Percentiles rank a stretch among this genome's conserved stretches.
These are phyloP conservation scores for Scheffersomyces titani DNA, from an alignment of 1,139 yeast genomes.

Conservation along the genomic window DNA sequence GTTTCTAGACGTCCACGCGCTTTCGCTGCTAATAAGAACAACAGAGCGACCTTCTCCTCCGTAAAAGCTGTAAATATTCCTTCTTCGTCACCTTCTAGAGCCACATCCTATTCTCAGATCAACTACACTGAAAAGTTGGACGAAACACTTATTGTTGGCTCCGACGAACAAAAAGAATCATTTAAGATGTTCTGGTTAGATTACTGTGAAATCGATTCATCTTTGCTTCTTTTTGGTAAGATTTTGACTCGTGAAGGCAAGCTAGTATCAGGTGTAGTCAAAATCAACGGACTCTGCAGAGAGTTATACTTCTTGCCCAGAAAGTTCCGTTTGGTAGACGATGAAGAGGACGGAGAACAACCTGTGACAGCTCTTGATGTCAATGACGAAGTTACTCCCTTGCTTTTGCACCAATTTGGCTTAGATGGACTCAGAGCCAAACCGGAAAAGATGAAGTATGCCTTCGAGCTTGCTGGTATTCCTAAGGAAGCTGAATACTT, in stretches of 20 bases:
- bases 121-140: conserved; percentile 47
- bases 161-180: conserved; percentile 38
- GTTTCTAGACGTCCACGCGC: conserved; percentile 46
- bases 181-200: conserved; percentile 90
- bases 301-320: conserved; percentile 83
- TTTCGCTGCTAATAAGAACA: conserved; percentile 14
- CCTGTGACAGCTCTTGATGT: conserved; percentile 63
- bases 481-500: conserved; percentile 83
- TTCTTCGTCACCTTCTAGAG: conserved; percentile 26
- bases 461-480: conserved; percentile 80
- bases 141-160: conserved; percentile 41
- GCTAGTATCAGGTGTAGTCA: conserved; percentile 75
- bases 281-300: conserved; percentile 67
- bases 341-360: conserved; percentile 25
- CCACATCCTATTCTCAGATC: conserved; percentile 18
- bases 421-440: conserved; percentile 66
- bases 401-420: conserved; percentile 63
- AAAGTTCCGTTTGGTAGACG: conserved; percentile 27
- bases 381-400: conserved; percentile 72
- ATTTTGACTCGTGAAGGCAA: conserved; percentile 59
- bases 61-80: conserved; percentile 24
- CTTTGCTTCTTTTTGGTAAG: conserved; percentile 83
- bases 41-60: conserved; percentile 16
- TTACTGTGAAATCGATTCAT: conserved; percentile 72
- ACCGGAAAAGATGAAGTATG: conserved; percentile 76